Evolutionary conservation across 768 basidiomycete genomes (phyloP), one percentile per base, ranked within the genome.

Genomic region (Kwoniella heveanensis): DNA sequence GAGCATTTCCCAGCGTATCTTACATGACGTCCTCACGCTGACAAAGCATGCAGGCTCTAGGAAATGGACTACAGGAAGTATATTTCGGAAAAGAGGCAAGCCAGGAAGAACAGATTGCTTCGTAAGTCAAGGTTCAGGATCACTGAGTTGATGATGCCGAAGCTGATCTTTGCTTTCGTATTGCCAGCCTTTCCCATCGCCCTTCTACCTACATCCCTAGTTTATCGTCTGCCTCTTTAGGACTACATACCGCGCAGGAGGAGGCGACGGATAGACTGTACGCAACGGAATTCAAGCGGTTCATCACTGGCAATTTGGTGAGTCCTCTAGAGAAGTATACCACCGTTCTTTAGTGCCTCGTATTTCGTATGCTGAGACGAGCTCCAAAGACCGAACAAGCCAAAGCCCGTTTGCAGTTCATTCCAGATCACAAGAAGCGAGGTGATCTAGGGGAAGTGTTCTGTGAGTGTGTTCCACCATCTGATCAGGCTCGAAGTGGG

Each of bases 401-500:
- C 0, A 57, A 50, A 57, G 67, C 67, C 26, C 54, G 67, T 17
- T 26, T 68, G 5, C 54, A 56, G 22, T 49, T 57, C 22, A 53
- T 68, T 17, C 29, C 67, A 13, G 62, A 64, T 27, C 59, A 56
- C 8, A 29, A 52, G 5, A 60, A 49, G 44, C 37, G 64, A 32
- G 68, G 68, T 8, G 64, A 69, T 65, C 57, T 69, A 5, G 68
- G 68, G 15, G 68, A 65, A 46, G 64, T 69, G 15, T 69, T 62
- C 50, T 69, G 68, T 69, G 30, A 54, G 68, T 65, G n/a, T 13
- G 32, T 32, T 32, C 13, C 7, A 5, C 32, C 13, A 32, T 13
- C 32, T 32, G 13, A 32, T 32, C 13, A 13, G 13, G 32, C 5
- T 32, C 13, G 7, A 13, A 32, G 13, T 32, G 32, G 32, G 13